Evolutionary conservation across 2,329 filamentous ascomycete genomes (phyloP).

Genomic region (Ilyonectria sp.): DNA sequence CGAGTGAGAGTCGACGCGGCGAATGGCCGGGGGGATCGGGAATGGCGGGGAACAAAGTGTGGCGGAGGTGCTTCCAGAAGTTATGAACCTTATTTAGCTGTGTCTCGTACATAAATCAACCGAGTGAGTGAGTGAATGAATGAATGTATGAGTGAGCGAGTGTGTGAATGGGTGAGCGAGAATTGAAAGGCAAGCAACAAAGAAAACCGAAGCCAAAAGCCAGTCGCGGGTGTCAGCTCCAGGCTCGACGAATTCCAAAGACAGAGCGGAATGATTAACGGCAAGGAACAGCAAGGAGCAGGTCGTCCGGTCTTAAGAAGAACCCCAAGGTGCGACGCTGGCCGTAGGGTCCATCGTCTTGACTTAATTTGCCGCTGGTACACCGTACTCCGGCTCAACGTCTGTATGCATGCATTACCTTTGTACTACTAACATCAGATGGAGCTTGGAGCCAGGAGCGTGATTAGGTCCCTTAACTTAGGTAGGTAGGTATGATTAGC

Average conservation of each 20-base stretch:
- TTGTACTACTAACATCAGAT: neutral
- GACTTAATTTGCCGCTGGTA: conserved; percentile 46
- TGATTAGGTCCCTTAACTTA: neutral
- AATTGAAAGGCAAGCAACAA: conserved; percentile 14
- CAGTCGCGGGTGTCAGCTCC: conserved; percentile 12
- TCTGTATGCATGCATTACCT: neutral
- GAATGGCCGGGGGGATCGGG: conserved; percentile 10
- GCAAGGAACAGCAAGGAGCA: conserved; percentile 27
- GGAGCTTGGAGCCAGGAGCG: conserved; percentile 9
- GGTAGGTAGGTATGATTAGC: conserved; percentile 8
- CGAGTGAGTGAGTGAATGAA: neutral
- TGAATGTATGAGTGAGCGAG: neutral
- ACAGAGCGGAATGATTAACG: conserved; percentile 11
- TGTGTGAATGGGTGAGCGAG: neutral
- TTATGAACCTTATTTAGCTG: neutral
- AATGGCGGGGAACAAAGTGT: conserved; percentile 24
- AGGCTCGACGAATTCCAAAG: conserved; percentile 18
- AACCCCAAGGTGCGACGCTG: conserved; percentile 35
- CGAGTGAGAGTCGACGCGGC: conserved; percentile 1
- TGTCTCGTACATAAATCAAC: neutral
- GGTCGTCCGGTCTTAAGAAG: conserved; percentile 28
- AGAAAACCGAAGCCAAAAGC: conserved; percentile 5
- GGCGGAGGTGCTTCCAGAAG: conserved; percentile 32
- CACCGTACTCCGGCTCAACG: conserved; percentile 16
- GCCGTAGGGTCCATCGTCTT: conserved; percentile 35